phyloP scores from a whole-genome alignment of 2,329 filamentous ascomycete genomes.

The Xylaria multiplex region DNA sequence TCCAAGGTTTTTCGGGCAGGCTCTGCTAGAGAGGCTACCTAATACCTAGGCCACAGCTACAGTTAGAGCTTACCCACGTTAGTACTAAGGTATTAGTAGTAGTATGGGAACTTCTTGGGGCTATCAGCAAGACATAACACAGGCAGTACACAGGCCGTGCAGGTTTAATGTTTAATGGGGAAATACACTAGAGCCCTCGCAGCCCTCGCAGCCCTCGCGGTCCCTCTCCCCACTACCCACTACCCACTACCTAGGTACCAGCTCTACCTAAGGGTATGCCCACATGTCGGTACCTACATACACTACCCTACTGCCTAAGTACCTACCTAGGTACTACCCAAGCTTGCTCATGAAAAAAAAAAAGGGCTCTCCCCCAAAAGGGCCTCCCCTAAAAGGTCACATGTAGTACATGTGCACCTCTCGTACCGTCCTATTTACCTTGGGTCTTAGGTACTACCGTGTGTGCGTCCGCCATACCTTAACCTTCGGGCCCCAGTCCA shows the following conservation, averaged over 20 bases:
- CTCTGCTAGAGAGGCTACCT: constrained; percentile 7
- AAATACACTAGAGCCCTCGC: constrained; percentile 15
- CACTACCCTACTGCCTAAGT: no score
- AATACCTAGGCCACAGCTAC: neutral
- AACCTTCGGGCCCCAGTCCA: constrained; percentile 22
- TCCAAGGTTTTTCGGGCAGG: constrained; percentile 18
- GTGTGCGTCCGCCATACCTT: constrained; percentile 16
- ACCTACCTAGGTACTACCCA: no score
- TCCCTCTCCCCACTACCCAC: no score
- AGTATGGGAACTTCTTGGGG: constrained; percentile 28
- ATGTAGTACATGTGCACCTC: neutral
- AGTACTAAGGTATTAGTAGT: no score
- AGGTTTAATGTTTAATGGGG: constrained; percentile 21
- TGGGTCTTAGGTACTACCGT: neutral
- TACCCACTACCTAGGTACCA: neutral
- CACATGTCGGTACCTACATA: no score
- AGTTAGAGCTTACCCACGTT: neutral
- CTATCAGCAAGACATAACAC: constrained; percentile 23
- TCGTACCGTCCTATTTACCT: neutral
- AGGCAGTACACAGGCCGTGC: neutral
- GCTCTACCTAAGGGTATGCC: no score
- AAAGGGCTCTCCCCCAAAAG: no score
- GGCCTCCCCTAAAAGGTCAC: no score
- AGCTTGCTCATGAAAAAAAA: no score
- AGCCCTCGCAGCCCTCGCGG: no score